Base-by-base conservation (phyloP, 1,284 basidiomycete genomes). In the Malassezia japonica region DNA sequence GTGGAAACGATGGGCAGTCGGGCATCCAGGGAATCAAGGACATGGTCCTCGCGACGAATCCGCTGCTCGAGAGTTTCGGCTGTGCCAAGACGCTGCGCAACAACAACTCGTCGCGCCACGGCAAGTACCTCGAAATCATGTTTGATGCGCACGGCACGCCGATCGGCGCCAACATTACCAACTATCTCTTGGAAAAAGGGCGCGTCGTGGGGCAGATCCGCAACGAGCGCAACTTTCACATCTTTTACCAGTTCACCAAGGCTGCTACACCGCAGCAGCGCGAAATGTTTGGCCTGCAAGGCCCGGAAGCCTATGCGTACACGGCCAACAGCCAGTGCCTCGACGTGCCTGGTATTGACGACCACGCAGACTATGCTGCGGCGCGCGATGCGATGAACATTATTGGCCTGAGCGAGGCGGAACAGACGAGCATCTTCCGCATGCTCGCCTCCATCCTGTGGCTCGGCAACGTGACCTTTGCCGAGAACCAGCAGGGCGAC, bases 31-130 rank as follows among this genome's bases (percentile, higher is more conserved):
- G 90, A 73, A 91, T 98, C 75, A 96, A 98, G 78, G 91, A 98
- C 71, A 99, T 99, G 94, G 94, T 98, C n/a, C 78, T 99, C 35
- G 94, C 94, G 8, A 99, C 94, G 15, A 98, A 99, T 74, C 94
- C 94, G 20, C 76, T 99, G 34, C 78, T 99, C 57, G 94, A 99
- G 76, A 92, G 87, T 75, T 99, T 99, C 63, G 94, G 94, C 21
- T 98, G 94, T 75, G 94, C 94, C 23, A 99, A 98, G 78, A 99
- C 94, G 15, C 79, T 99, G 56, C 81, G 94, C 50, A 99, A 99
- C 74, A 95, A 99, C 76, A 99, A 99, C 74, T 92, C 88, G 6
- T 91, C 87, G 81, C 84, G 94, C 61, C 94, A 98, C 80, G 92
- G 94, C 43, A 99, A 99, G 79, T 99, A 98, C 74, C 79, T 98